A percentile compares a stretch with the other conserved stretches of the same genome.
Evolutionary conservation across 2,329 filamentous ascomycete genomes (phyloP).

Genomic region (Aspergillus sp.): DNA sequence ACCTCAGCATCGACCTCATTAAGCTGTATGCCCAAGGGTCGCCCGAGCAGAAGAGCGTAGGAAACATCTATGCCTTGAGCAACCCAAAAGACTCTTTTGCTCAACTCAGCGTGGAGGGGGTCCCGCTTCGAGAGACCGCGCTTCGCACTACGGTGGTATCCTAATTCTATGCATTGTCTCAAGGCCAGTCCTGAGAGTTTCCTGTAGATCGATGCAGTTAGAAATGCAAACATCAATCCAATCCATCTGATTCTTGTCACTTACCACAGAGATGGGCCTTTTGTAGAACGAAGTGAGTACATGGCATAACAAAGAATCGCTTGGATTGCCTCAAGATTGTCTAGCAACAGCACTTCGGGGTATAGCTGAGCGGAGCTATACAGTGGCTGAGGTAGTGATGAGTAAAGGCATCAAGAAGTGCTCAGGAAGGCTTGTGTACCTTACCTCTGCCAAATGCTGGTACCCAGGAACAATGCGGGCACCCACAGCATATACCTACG

Average conservation of each 20-base stretch:
- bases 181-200: slow-evolving; percentile 32
- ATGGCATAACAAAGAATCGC: not conserved
- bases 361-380: not conserved
- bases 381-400: not conserved
- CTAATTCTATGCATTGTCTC: slow-evolving; percentile 34
- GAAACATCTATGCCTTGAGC: slow-evolving; percentile 26
- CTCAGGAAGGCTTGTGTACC: no score
- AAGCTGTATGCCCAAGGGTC: slow-evolving; percentile 27
- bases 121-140: not conserved
- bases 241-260: not conserved
- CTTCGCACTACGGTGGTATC: slow-evolving; percentile 28
- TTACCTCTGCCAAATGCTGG: no score
- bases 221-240: no score
- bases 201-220: slow-evolving; percentile 13
- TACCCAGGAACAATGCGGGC: not conserved
- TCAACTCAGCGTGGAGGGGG: slow-evolving; percentile 22
- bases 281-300: slow-evolving; percentile 4
- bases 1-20: slow-evolving; percentile 30
- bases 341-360: slow-evolving; percentile 12
- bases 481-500: not conserved
- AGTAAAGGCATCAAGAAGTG: not conserved
- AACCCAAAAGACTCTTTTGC: slow-evolving; percentile 29
- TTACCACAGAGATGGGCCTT: slow-evolving; percentile 30
- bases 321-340: not conserved
- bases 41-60: slow-evolving; percentile 24